These are phyloP conservation scores for Botrytis squamosa DNA, from an alignment of 2,329 filamentous ascomycete genomes.

Conservation along the genomic window DNA sequence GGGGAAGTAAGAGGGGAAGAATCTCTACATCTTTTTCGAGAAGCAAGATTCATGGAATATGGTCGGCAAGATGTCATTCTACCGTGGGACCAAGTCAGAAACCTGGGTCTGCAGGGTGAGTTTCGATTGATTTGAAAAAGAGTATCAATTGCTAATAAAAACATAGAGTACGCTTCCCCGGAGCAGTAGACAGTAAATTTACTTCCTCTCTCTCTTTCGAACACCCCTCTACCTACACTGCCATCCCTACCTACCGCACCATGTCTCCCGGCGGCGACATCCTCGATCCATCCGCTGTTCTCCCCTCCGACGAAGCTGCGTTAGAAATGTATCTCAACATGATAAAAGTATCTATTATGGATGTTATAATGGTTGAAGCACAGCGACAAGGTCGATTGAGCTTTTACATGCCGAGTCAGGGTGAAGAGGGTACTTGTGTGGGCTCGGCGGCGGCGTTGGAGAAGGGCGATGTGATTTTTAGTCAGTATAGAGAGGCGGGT, in stretches of 20 bases:
- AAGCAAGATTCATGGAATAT: background rate
- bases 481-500: conserved; percentile 91
- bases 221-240: conserved; percentile 66
- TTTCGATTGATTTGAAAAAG: background rate
- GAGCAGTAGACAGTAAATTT: conserved; percentile 93
- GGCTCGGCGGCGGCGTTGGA: conserved; percentile 81
- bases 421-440: conserved; percentile 78
- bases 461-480: conserved; percentile 87
- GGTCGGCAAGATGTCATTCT: conserved; percentile 32
- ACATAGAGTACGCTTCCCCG: conserved; percentile 65
- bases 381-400: conserved; percentile 66
- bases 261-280: conserved; percentile 86
- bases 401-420: conserved; percentile 81
- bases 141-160: conserved; percentile 37
- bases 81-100: conserved; percentile 32
- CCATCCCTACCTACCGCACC: conserved; percentile 87
- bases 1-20: background rate
- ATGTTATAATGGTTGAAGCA: conserved; percentile 96
- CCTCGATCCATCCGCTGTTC: conserved; percentile 69
- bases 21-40: background rate
- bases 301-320: conserved; percentile 42
- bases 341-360: conserved; percentile 78
- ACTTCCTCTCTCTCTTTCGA: conserved; percentile 77
- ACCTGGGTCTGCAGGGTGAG: conserved; percentile 34
- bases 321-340: conserved; percentile 53